Base-by-base conservation (phyloP, 495 filamentous ascomycete genomes). In the Hyaloscypha bicolor region DNA sequence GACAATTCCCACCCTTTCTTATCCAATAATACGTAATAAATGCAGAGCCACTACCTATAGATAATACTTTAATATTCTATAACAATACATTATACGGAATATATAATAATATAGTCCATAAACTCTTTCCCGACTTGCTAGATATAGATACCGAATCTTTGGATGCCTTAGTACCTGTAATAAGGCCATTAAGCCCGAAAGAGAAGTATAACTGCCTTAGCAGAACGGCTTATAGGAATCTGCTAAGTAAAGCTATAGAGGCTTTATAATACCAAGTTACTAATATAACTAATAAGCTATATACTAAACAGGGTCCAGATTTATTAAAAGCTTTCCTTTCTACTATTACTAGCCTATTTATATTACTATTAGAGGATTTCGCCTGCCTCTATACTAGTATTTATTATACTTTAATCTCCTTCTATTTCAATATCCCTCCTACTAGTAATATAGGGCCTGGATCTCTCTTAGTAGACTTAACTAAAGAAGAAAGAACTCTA, bases 241-340 rank as follows among this genome's bases (percentile, higher is more conserved):
- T 67, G 33, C 45, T 67, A 56, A 67, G 30, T 62, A 62, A 45
- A 55, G 65, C 48, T 45, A 42, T 62, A 56, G 48, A 62, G 48
- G 65, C 58, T 48, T 58, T 68, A 33, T 57, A 53, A 9, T 58
- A 42, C 35, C 45, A 58, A 63, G 60, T 68, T 63, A 59, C 52
- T 55, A 68, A 63, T 58, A 63, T 39, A 63, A 68, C 65, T 67
- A 62, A 67, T 42, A 67, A 67, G 32, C 31, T 68, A 68, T 35
- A 63, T 68, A 51, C 60, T 63, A 25, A 68, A 68, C 52, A 63
- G 22, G 66, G 60, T 68, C 35, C 52, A 63, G 52, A 63, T 63
- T 68, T 60, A 57, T 68, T 57, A 9, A 68, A 22, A 68, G 60
- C 66, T 33, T 68, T 68, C 66, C 66, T 68, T 63, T 68, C 55